Conservation (phyloP, 192 early-diverging fungal genomes). For the Backusella liffmaniae region DNA sequence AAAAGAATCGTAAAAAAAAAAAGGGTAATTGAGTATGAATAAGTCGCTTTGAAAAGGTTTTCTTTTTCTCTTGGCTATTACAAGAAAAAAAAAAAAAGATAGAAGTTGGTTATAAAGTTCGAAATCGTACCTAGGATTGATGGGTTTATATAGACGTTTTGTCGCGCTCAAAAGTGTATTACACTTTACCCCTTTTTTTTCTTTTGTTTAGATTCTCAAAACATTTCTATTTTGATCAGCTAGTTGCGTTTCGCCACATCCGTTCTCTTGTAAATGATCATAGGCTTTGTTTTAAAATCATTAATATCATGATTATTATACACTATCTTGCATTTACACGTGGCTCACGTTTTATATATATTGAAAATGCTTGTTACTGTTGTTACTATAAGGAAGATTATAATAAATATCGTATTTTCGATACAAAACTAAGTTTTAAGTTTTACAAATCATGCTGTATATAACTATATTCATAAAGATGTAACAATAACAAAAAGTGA, state of each 20-base stretch:
- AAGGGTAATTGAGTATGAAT: background rate
- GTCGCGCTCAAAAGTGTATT: background rate
- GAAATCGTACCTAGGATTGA: background rate
- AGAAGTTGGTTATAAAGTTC: constrained; percentile 10
- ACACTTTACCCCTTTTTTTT: background rate
- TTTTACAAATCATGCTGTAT: background rate
- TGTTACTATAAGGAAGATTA: no score
- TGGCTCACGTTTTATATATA: background rate
- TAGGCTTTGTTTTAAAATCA: background rate
- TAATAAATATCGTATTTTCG: no score
- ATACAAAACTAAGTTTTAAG: background rate
- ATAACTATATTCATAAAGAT: background rate
- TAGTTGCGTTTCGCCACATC: constrained; percentile 8
- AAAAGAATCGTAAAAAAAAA: background rate
- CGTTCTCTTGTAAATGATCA: constrained; percentile 14
- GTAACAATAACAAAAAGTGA: background rate
- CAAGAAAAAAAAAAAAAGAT: constrained; percentile 15
- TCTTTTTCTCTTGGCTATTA: constrained; percentile 14
- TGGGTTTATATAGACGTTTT: constrained; percentile 10
- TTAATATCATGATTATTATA: background rate
- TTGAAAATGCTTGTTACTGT: background rate
- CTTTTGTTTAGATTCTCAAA: constrained; percentile 3
- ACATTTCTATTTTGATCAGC: constrained; percentile 6
- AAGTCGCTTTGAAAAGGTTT: background rate
- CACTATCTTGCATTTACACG: background rate